Evolutionary conservation across 768 basidiomycete species (phyloP).

Genomic region (Candolleomyces aberdarensis): DNA sequence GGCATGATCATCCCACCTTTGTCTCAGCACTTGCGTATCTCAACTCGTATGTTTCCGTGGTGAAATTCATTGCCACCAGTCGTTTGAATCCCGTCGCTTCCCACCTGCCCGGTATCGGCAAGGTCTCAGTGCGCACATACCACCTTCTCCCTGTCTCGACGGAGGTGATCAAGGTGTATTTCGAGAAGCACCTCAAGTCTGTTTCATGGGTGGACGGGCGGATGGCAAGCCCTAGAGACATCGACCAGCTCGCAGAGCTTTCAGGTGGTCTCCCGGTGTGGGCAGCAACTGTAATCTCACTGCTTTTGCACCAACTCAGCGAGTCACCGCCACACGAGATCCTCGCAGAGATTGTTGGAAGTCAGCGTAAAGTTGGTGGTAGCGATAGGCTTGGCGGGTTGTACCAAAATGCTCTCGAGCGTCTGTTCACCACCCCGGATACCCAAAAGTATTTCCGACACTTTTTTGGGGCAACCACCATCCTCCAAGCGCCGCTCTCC

Average conservation of each 20-base stretch:
- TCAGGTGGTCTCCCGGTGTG: not conserved
- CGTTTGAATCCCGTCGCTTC: not conserved
- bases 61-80: constrained; percentile 9
- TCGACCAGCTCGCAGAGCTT: not conserved
- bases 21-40: constrained; percentile 1
- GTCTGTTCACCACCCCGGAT: not conserved
- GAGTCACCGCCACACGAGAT: not conserved
- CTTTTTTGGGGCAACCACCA: not conserved
- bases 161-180: no score
- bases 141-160: not conserved
- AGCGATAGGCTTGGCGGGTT: not conserved
- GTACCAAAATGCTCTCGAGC: not conserved
- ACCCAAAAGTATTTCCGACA: not conserved
- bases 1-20: not conserved
- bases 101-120: not conserved
- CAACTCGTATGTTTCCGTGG: not conserved
- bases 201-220: no score
- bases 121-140: not conserved
- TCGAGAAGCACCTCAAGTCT: no score
- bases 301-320: not conserved
- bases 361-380: not conserved
- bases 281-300: not conserved
- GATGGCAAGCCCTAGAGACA: not conserved
- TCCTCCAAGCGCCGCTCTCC: not conserved
- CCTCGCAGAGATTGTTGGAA: not conserved